Evolutionary conservation across 176 grass and related monocot genomes (phyloP), one percentile per base, ranked within the genome.

Genomic region (Phoenix roebelenii): DNA sequence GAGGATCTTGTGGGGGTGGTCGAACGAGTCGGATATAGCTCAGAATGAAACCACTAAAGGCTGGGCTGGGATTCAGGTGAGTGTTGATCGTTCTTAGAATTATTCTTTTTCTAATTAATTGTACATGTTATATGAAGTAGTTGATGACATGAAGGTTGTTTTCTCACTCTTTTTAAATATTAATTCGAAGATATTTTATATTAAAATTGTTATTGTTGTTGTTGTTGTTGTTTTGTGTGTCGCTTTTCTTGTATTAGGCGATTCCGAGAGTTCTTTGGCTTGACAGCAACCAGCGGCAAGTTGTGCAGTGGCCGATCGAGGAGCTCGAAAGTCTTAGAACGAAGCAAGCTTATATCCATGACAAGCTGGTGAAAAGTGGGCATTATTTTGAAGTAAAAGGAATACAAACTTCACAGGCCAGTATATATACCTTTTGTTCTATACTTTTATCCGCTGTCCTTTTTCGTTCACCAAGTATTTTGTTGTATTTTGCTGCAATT

Each of bases 21-120:
- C 81, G 22, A 82, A 82, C 28, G 92, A 97, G 72, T 85, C 84
- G 7, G 92, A 97, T 16, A 85, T 72, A 44, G 44, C 59, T 1
- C 51, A 72, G 0, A 76, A 90, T 24, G 84, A 79, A 23, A 63
- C 82, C 3, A 80, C 78, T 15, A 90, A 90, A 77, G 87, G 87
- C 6, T 97, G 92, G 92, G 64, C 92, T 15, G 92, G 92, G 23
- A 88, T 97, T 68, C 78, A 88, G 69, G 92, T 88, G 63, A 80
- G 80, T 48, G 54, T 44, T 14, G 2, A 29, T 29, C 5, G 28
- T 30, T 30, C 0, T 30, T 30, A 30, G 28, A 4, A 6, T 6
- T 30, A 6, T 5, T 30, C 0, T 0, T 30, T 30, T 30, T 30
- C 0, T 20, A 20, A 30, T 30, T 4, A 30, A 6, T 5, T 5